Evolutionary conservation across 306 rosid genomes (phyloP).

Genomic region (Sesbania bispinosa): DNA sequence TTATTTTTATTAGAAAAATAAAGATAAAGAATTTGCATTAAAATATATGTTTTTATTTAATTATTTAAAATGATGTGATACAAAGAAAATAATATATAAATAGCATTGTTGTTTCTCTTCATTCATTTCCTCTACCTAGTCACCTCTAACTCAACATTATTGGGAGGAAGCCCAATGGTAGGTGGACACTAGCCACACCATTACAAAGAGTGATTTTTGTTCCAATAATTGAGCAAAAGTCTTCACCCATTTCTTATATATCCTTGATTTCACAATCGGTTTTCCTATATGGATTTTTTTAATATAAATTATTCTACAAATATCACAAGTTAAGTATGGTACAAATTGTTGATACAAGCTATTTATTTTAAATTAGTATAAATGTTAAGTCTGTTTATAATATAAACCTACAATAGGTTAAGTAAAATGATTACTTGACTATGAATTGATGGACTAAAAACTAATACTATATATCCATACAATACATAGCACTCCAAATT

Average conservation of each 20-base stretch:
- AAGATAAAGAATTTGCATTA: not conserved
- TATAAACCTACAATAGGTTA: too few relatives aligned
- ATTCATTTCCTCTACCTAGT: not conserved
- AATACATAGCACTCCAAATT: not conserved
- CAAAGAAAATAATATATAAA: not conserved
- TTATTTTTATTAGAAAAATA: too few relatives aligned
- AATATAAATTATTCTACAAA: not conserved
- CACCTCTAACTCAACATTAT: not conserved
- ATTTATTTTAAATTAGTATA: not conserved
- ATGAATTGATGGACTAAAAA: not conserved
- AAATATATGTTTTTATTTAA: not conserved
- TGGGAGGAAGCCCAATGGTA: slow-evolving; percentile 2
- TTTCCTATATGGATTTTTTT: slow-evolving; percentile 6
- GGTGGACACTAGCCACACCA: slow-evolving; percentile 25
- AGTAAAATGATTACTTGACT: too few relatives aligned
- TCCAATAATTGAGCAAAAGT: slow-evolving; percentile 28
- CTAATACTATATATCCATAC: not conserved
- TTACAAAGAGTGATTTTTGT: slow-evolving; percentile 22
- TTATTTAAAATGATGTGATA: not conserved
- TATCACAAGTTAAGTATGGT: not conserved
- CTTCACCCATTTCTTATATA: slow-evolving; percentile 9
- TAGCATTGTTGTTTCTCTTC: not conserved
- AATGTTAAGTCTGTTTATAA: too few relatives aligned
- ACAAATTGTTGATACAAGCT: not conserved
- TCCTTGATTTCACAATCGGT: not conserved